Evolutionary conservation across 345 rosid genomes (phyloP).

Genomic region (Luvunga scandens): DNA sequence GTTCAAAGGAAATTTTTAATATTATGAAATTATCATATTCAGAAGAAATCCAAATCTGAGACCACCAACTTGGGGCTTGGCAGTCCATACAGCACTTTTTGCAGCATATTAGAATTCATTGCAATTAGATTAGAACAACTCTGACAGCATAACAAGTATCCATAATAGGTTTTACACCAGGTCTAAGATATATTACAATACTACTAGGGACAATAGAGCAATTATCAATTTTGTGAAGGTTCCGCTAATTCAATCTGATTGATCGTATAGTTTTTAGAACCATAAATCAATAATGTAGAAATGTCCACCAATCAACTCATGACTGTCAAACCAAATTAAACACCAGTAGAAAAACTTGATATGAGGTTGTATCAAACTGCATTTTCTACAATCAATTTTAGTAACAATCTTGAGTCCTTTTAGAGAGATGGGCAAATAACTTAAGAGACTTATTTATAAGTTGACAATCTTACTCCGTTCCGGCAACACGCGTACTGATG

Average conservation of each 20-base stretch:
- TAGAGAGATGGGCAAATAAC: background rate
- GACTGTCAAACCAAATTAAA: background rate
- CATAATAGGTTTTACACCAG: background rate
- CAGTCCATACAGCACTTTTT: background rate
- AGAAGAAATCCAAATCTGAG: background rate
- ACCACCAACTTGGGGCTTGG: background rate
- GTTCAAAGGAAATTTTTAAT: background rate
- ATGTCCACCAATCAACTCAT: background rate
- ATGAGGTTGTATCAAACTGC: background rate
- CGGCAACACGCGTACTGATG: constrained; percentile 70
- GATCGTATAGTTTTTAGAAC: background rate
- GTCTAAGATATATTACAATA: background rate
- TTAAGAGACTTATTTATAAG: background rate
- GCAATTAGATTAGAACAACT: background rate
- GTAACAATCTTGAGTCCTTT: background rate
- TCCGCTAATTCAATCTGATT: background rate
- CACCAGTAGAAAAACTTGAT: background rate
- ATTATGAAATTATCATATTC: background rate
- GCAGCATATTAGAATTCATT: background rate
- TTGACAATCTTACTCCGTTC: constrained; percentile 52
- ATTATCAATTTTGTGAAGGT: background rate
- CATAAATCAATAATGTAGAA: background rate
- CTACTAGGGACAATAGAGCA: background rate
- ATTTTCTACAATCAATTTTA: background rate
- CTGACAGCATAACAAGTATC: background rate